Evolutionary conservation across 805 yeast genomes (phyloP), one percentile per base, ranked within the genome.

Genomic region (Barnettozyma californica): DNA sequence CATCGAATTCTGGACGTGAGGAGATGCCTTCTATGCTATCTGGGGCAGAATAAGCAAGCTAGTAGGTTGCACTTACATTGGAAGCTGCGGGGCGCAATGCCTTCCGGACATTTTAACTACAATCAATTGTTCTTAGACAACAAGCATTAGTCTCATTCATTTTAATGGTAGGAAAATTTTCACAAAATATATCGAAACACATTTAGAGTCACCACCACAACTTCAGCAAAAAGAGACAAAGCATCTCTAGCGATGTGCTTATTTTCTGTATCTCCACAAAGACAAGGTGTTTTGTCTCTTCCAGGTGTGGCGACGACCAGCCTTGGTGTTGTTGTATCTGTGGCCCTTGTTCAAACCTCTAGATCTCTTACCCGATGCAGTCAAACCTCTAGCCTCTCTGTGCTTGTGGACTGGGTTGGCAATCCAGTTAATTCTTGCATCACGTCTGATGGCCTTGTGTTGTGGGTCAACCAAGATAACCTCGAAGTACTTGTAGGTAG

Each of bases 311-410:
- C 96, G 87, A 80, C 97, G 90, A 74, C 99, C 99, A 68, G 96
- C 90, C 68, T 77, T 75, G 83, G 98, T 92, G 85, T 92, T 90
- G 97, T 85, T 82, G 97, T 69, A 94, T 76, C 81, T 80, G 92
- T 94, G 99, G 76, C 99, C 99, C 88, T 92, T 94, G 95, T 91
- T 90, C 84, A 94, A 89, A 88, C 99, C 99, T 84, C 99, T 87
- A 78, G 96, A 89, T 78, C 90, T 86, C 95, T 91, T 94, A 74
- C 99, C 99, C 66, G 91, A 83, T 67, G 96, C 70, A 70, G 99
- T 94, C 69, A 94, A 88, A 77, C 98, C 98, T 85, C 99, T 92
- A 69, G 95, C 78, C 81, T 94, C 99, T 80, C 99, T 90, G 87
- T 89, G 97, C 86, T 94, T 94, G 95, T 94, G 99, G 62, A 94